Percentiles rank a stretch among this genome's conserved stretches.
These are phyloP conservation scores for Umbellularia californica DNA, from an alignment of 164 flowering plant species.

Conservation along the genomic window DNA sequence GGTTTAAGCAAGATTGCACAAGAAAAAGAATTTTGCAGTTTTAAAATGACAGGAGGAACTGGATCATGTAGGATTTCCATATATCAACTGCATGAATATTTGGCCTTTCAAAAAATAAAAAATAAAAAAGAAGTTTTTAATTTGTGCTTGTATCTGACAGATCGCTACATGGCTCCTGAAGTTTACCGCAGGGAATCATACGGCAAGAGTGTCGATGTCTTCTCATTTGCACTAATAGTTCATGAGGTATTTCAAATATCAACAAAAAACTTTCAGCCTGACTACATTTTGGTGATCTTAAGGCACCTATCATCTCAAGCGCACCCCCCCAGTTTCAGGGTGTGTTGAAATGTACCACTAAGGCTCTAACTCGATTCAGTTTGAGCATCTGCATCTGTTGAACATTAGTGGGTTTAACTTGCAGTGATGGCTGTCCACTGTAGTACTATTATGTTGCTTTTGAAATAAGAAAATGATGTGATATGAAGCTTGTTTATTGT, in stretches of 20 bases:
- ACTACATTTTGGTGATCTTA: not conserved
- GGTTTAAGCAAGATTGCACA: conserved; percentile 59
- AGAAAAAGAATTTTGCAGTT: conserved; percentile 42
- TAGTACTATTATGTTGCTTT: too few species aligned
- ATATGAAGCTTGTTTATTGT: not conserved
- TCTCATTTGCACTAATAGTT: conserved; percentile 58
- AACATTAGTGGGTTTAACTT: too few species aligned
- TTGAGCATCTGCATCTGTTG: not conserved
- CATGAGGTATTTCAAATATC: conserved; percentile 32
- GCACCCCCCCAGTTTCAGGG: not conserved
- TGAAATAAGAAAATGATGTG: too few species aligned
- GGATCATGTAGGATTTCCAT: conserved; percentile 48
- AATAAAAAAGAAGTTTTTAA: not conserved
- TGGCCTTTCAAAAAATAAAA: not conserved
- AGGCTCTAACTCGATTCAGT: not conserved
- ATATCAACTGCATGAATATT: not conserved
- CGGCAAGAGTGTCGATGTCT: conserved; percentile 63
- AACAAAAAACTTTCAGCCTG: not conserved
- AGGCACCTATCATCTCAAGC: not conserved
- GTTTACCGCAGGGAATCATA: conserved; percentile 63
- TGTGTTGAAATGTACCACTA: not conserved
- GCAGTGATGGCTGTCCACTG: too few species aligned
- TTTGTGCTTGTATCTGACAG: conserved; percentile 18
- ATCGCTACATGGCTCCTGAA: conserved; percentile 71
- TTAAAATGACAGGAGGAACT: conserved; percentile 64